Evolutionary conservation across 495 filamentous ascomycete species (phyloP), one percentile per base, ranked within the genome.

Genomic region (Hyaloscypha bicolor): DNA sequence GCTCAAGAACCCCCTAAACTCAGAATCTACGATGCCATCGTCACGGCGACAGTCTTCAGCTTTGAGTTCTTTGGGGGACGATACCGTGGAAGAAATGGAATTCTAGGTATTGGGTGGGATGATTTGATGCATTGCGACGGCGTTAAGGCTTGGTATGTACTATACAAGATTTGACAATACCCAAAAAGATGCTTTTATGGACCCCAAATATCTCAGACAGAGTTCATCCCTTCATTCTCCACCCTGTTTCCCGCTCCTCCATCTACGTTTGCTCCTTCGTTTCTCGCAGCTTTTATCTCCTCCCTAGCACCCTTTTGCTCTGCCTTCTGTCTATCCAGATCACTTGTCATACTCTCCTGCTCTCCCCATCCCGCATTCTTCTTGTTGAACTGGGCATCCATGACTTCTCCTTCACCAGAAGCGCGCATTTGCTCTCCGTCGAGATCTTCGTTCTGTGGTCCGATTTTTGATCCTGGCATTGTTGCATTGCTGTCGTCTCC

Each of bases 31-130:
- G 8, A 48, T 48, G 42, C 55, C 61, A 57, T 78, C 80, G 12
- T 82, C 80, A 6, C 66, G 83, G 48, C 79, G 82, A 3, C 73
- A 76, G 2, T 85, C 82, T 60, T 86, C 83, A 0, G 83, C 78
- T 2, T 74, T 86, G 8, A 86, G 83, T 51, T 84, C 83, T 4
- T 72, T 86, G 6, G 81, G 78, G 0, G 83, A 72, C 45, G 60
- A 64, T 32, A 39, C n/a, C 5, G 69, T 74, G 55, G 72, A 71
- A 25, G 65, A 69, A 14, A 68, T 72, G 70, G 67, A 67, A 30
- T 74, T 71, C 51, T 70, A 66, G 60, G 5, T n/a, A 39, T 37
- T 29, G 60, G 37, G n/a, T 12, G 48, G 55, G 22, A 55, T 60
- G 8, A 19, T 32, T 37, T 53, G 16, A 48, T 68, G 67, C 72